phyloP scores from a whole-genome alignment of 2,329 filamentous ascomycete genomes.

The Akanthomyces muscarius region DNA sequence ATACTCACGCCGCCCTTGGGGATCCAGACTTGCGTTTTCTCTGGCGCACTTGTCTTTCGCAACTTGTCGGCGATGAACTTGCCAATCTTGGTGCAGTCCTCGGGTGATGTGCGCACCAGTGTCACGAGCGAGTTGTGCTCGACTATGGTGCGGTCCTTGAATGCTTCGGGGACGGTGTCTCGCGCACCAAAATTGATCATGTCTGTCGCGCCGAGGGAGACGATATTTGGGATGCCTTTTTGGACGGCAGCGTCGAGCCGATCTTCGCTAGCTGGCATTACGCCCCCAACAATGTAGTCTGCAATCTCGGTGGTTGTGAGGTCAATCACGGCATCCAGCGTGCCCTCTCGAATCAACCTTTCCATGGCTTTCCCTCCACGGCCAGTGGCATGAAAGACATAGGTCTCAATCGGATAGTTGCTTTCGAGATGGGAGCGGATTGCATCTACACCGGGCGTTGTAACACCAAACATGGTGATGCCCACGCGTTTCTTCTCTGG shows the following conservation, averaged over 20 bases:
- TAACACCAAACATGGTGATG: conserved; percentile 73
- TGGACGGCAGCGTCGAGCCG: conserved; percentile 55
- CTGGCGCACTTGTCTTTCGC: conserved; percentile 33
- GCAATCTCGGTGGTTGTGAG: conserved; percentile 69
- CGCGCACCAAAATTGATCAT: conserved; percentile 62
- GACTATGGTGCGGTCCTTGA: conserved; percentile 47
- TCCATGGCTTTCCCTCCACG: conserved; percentile 68
- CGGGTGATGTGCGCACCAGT: conserved; percentile 58
- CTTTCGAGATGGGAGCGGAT: conserved; percentile 49
- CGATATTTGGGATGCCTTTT: conserved; percentile 51
- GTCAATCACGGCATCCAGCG: conserved; percentile 64
- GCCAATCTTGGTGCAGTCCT: conserved; percentile 55
- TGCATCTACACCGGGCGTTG: conserved; percentile 59
- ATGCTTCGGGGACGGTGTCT: conserved; percentile 52
- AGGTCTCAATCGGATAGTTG: conserved; percentile 49
- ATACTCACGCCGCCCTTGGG: conserved; percentile 59
- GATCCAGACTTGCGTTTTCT: conserved; percentile 52
- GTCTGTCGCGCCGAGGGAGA: conserved; percentile 52
- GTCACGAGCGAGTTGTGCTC: conserved; percentile 66
- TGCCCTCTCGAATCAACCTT: conserved; percentile 51
- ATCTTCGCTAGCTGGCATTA: conserved; percentile 54
- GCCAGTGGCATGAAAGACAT: conserved; percentile 67
- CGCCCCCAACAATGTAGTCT: conserved; percentile 59
- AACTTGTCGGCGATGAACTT: conserved; percentile 53
- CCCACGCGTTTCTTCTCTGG: conserved; percentile 49